phyloP scores from a whole-genome alignment of 495 filamentous ascomycete genomes.

The Articulospora tetracladia region DNA sequence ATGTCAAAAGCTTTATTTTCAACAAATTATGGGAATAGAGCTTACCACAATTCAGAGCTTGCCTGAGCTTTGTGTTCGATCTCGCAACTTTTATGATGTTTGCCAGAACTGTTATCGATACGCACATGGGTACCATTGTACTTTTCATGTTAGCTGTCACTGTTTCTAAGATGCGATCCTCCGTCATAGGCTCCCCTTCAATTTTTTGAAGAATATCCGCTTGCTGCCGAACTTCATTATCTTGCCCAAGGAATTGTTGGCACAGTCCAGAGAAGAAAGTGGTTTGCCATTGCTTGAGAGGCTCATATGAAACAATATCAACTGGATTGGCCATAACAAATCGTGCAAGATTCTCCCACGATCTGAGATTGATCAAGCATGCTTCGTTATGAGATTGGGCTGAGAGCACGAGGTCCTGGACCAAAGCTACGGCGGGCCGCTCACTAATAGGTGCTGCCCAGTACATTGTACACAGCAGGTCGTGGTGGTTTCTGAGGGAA shows the following conservation, averaged over 20 bases:
- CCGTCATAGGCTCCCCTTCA: neutral
- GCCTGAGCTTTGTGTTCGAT: neutral
- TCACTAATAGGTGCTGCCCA: constrained; percentile 72
- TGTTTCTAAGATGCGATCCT: neutral
- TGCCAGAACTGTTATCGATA: neutral
- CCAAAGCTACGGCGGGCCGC: constrained; percentile 64
- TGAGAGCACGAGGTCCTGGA: constrained; percentile 77
- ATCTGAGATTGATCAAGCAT: constrained; percentile 74
- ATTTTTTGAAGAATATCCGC: constrained; percentile 4
- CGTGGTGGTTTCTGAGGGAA: constrained; percentile 87
- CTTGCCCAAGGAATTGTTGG: constrained; percentile 44
- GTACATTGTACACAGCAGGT: constrained; percentile 85
- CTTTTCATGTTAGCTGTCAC: constrained; percentile 1
- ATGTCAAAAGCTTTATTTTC: neutral
- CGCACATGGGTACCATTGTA: constrained; percentile 1
- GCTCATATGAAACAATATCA: constrained; percentile 48
- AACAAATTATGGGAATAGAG: neutral
- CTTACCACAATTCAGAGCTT: constrained; percentile 4
- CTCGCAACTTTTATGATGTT: neutral
- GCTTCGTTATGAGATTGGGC: constrained; percentile 79
- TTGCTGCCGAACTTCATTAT: constrained; percentile 35
- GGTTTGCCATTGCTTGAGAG: constrained; percentile 68
- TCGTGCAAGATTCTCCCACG: constrained; percentile 74
- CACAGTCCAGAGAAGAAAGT: constrained; percentile 45
- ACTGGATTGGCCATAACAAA: constrained; percentile 61